Base-by-base conservation (phyloP, 2,329 filamentous ascomycete species). In the Fusarium buxicola region DNA sequence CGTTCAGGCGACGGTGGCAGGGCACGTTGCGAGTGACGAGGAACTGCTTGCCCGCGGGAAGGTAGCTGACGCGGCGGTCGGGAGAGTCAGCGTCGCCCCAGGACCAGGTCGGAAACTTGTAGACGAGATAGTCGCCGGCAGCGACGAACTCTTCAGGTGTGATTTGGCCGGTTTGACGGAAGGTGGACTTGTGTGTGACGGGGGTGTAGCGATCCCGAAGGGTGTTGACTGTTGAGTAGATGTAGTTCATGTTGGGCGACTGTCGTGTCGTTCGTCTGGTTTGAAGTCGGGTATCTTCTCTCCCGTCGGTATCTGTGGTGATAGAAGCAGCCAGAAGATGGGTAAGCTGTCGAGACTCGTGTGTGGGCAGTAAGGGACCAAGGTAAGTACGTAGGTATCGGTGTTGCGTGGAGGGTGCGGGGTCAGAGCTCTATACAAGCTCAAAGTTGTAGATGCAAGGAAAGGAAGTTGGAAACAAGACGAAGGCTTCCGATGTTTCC, bases 41-140 rank as follows among this genome's bases (percentile, higher is more conserved):
- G 73, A 93, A 99, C 84, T 99, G 95, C 81, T 98, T 99, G 47
- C 91, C 92, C 0, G 88, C 80, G 1, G 95, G 95, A 5, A 99
- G 87, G 74, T 96, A 92, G 65, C 83, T 81, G 52, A 92, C 91
- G 63, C 93, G 90, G 76, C 92, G 92, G 60, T 86, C 84, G 2
- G 89, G 86, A n/a, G 89, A 87, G 52, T 94, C 91, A 67, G 94
- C 94, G 71, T 95, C 92, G 66, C 91, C 89, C 95, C 95, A 99
- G 45, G 92, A 91, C 95, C 95, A 99, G 56, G 94, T 96, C 8
- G 94, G 95, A 80, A 99, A 99, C 82, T 97, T 98, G 88, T 96
- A 97, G 73, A 97, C 94, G 32, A 99, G 88, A 76, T 98, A 99
- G 81, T 99, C 95, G 70, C 95, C 95, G 4, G 95, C 95, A 5